Evolutionary conservation across 2,329 filamentous ascomycete genomes (phyloP).

Genomic region (Phialophora macrospora): DNA sequence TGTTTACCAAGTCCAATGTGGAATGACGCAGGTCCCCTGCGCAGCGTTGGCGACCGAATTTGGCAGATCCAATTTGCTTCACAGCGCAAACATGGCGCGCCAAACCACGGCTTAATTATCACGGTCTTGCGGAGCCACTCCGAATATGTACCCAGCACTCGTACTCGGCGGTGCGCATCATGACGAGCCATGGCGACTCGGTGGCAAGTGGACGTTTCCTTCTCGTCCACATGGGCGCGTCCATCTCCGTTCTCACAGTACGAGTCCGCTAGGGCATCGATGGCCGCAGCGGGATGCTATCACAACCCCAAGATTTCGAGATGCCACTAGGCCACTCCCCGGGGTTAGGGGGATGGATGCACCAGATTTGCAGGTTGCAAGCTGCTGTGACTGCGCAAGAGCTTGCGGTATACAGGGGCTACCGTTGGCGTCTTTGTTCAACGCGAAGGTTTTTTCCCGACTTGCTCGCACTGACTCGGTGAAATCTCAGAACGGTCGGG

Average conservation of each 20-base stretch:
- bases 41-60: constrained; percentile 5
- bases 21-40: constrained; percentile 3
- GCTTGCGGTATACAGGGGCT: not conserved
- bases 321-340: not conserved
- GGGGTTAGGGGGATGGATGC: too few species aligned
- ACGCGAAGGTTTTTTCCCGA: not conserved
- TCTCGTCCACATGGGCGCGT: too few species aligned
- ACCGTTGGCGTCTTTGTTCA: not conserved
- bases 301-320: not conserved
- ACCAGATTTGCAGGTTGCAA: not conserved
- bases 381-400: not conserved
- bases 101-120: not conserved
- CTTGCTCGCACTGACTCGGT: not conserved
- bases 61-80: constrained; percentile 26
- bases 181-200: not conserved
- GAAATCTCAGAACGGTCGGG: not conserved
- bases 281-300: not conserved
- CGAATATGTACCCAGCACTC: too few species aligned
- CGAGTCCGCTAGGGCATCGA: not conserved
- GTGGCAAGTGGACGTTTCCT: not conserved
- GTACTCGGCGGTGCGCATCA: not conserved
- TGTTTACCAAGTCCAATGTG: constrained; percentile 8
- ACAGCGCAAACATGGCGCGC: not conserved
- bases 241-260: not conserved
- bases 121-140: not conserved